phyloP scores from a whole-genome alignment of 2,329 filamentous ascomycete genomes.

The Aspergillus novofumigatus region DNA sequence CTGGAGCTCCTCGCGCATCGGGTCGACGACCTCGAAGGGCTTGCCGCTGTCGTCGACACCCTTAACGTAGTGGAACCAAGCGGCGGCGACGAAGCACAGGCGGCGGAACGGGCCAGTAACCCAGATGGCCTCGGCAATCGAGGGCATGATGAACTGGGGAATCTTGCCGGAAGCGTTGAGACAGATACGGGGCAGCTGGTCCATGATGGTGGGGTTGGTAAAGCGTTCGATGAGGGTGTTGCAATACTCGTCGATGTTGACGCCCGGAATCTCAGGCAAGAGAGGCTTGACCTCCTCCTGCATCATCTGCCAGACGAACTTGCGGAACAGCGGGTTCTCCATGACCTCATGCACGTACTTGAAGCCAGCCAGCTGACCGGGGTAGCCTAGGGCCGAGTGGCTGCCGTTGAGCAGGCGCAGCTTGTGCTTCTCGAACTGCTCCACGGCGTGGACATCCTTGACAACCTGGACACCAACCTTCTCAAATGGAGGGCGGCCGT shows the following conservation, averaged over 20 bases:
- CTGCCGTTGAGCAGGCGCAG: slow-evolving; percentile 52
- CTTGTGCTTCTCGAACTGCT: slow-evolving; percentile 56
- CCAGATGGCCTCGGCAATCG: slow-evolving; percentile 43
- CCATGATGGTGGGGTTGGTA: slow-evolving; percentile 55
- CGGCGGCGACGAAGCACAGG: slow-evolving; percentile 46
- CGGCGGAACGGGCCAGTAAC: slow-evolving; percentile 43
- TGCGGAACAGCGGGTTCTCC: slow-evolving; percentile 45
- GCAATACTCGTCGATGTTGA: slow-evolving; percentile 52
- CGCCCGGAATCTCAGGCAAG: slow-evolving; percentile 48
- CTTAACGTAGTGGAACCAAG: slow-evolving; percentile 51
- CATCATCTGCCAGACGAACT: slow-evolving; percentile 54
- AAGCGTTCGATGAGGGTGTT: slow-evolving; percentile 52
- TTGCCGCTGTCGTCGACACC: slow-evolving; percentile 49
- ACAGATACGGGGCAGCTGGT: slow-evolving; percentile 51
- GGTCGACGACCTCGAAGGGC: slow-evolving; percentile 41
- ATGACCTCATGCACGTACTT: slow-evolving; percentile 54
- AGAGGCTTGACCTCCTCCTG: slow-evolving; percentile 52
- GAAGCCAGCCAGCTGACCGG: slow-evolving; percentile 50
- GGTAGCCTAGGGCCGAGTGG: slow-evolving; percentile 52
- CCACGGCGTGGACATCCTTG: slow-evolving; percentile 48
- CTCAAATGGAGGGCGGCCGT: slow-evolving; percentile 51
- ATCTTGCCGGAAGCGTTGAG: slow-evolving; percentile 54
- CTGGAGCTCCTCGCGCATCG: slow-evolving; percentile 48
- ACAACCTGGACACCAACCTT: slow-evolving; percentile 53
- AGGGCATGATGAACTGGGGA: slow-evolving; percentile 43